Percentiles rank a stretch among this genome's conserved stretches.
Conservation (phyloP, 23 red algal genomes). For the Rhodosorus marinus region DNA sequence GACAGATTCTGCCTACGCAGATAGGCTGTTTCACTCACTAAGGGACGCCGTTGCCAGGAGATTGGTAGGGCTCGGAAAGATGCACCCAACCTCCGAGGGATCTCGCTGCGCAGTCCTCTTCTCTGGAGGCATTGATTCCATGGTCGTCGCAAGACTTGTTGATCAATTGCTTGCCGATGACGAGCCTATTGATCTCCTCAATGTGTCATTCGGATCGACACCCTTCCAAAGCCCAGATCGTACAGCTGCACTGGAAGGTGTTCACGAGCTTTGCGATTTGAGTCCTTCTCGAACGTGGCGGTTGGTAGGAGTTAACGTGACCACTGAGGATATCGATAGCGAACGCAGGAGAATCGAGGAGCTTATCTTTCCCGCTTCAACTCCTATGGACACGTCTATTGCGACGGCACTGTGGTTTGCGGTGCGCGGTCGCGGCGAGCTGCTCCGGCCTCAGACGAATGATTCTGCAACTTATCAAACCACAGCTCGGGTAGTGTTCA, state of each 20-base stretch:
- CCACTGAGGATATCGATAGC: conserved; percentile 3
- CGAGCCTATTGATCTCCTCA: conserved; percentile 50
- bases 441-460: no score
- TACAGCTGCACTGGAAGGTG: conserved; percentile 15
- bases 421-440: conserved; percentile 12
- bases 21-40: no score
- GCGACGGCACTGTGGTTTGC: conserved; percentile 67
- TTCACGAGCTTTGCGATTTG: conserved; percentile 12
- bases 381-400: conserved; percentile 68
- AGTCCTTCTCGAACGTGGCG: conserved; percentile 2
- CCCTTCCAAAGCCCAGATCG: conserved; percentile 26
- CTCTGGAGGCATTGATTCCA: conserved; percentile 75
- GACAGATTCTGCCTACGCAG: no score
- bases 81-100: no score
- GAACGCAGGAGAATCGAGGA: conserved; percentile 6
- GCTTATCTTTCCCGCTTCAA: conserved; percentile 33
- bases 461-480: neutral
- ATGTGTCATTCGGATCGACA: conserved; percentile 62
- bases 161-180: conserved; percentile 17
- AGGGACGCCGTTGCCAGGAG: no score
- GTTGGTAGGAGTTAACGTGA: conserved; percentile 42
- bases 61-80: no score
- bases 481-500: conserved; percentile 42
- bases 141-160: conserved; percentile 38
- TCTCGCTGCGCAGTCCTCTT: conserved; percentile 58